Base-by-base conservation (phyloP, 2,329 filamentous ascomycete species). In the Hirsutella minnesotensis region DNA sequence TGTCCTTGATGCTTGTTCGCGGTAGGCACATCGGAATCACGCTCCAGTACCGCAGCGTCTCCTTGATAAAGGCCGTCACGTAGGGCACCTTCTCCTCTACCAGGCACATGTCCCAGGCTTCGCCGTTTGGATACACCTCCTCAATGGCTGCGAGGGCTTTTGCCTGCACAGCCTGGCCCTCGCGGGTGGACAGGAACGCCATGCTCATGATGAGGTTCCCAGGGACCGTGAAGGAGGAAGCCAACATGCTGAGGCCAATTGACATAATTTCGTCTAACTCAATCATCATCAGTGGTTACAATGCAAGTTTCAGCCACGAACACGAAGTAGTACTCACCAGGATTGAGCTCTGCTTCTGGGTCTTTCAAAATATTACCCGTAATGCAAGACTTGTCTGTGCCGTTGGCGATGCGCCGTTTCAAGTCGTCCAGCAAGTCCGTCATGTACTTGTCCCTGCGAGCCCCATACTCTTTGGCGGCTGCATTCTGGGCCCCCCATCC, bases 21-120 rank as follows among this genome's bases (percentile, higher is more conserved):
- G 86, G 86, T 1, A 92, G 69, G 52, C 79, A 86, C 51, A 92
- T 81, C 2, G 84, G 83, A 49, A 89, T 84, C 24, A 90, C 84
- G 3, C 79, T 83, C 73, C 80, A 90, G 67, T 77, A 90, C 21
- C 86, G 76, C 0, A 90, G 68, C 1, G 81, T 78, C 56, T 92
- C 86, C 55, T 88, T 88, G 47, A 85, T 82, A 5, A 92, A 62
- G 0, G 85, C 85, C 0, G 82, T 85, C 46, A 92, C 67, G 58
- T 88, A 92, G 0, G 81, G 77, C 0, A 86, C 72, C 53, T 84
- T 86, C 54, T 88, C 84, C 56, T 88, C 84, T 3, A 75, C 56
- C 1, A 86, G 69, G 46, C 83, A 87, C 49, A 70, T 75, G 50
- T 81, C 75, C 81, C 84, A 90, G n/a, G 83, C 81, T 44, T 87